Percentiles rank a stretch among this genome's conserved stretches.
Evolutionary conservation across 2,329 filamentous ascomycete genomes (phyloP).

Genomic region (Verticillium klebahnii): DNA sequence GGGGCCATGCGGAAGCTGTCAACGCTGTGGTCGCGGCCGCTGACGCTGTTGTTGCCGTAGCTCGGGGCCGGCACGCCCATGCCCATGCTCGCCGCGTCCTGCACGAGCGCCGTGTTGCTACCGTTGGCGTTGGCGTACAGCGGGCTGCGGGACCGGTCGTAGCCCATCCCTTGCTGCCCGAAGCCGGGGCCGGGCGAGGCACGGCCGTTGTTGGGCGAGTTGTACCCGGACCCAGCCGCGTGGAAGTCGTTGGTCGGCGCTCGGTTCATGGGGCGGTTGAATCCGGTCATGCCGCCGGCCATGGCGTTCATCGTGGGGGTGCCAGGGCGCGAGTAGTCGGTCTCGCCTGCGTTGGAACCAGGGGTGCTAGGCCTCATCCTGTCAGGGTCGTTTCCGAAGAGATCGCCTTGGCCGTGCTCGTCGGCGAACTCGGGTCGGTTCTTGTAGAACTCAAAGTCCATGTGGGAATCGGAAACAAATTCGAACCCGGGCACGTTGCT

Average conservation of each 20-base stretch:
- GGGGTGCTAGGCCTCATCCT: slow-evolving; percentile 59
- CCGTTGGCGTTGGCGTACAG: slow-evolving; percentile 48
- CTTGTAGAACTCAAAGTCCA: slow-evolving; percentile 92
- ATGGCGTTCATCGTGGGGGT: slow-evolving; percentile 40
- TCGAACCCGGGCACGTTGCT: slow-evolving; percentile 69
- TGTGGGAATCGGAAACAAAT: slow-evolving; percentile 77
- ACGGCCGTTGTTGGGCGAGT: slow-evolving; percentile 6
- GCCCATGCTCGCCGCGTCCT: slow-evolving; percentile 48
- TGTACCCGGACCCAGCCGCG: slow-evolving; percentile 13
- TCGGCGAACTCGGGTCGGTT: slow-evolving; percentile 83
- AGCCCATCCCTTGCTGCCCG: slow-evolving; percentile 12
- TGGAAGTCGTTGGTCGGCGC: slow-evolving; percentile 14
- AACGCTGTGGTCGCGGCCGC: slow-evolving; percentile 16
- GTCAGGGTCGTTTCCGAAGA: slow-evolving; percentile 58
- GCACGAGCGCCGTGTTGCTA: slow-evolving; percentile 48
- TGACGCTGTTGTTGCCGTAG: slow-evolving; percentile 4
- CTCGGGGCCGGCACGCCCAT: slow-evolving; percentile 24
- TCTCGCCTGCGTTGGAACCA: slow-evolving; percentile 41
- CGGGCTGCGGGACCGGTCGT: slow-evolving; percentile 34
- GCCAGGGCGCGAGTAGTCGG: slow-evolving; percentile 43
- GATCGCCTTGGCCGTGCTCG: slow-evolving; percentile 74
- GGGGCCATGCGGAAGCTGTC: slow-evolving; percentile 20
- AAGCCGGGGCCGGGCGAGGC: slow-evolving; percentile 8
- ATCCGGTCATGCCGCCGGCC: slow-evolving; percentile 20
- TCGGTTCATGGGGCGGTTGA: slow-evolving; percentile 1